Conservation (phyloP, 768 basidiomycete species). For the Russula brevipes region DNA sequence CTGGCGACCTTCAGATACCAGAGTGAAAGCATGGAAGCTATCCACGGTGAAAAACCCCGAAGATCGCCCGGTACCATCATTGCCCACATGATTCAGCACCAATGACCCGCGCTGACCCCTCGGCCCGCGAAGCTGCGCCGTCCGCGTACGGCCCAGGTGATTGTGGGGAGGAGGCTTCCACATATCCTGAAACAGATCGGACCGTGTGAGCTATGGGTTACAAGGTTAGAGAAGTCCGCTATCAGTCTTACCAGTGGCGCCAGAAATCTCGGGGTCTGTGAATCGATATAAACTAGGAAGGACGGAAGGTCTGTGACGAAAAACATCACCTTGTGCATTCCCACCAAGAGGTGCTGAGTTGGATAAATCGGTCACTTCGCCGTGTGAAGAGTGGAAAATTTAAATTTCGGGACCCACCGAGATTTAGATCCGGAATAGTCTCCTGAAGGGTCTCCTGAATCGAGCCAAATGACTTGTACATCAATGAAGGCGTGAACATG, state of each 20-base stretch:
- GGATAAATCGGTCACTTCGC: constrained; percentile 5
- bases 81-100: neutral
- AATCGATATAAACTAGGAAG: neutral
- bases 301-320: neutral
- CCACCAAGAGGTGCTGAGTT: neutral
- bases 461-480: constrained; percentile 10
- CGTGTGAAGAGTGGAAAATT: constrained; percentile 3
- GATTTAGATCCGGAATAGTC: neutral
- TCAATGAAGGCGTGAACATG: constrained; percentile 4
- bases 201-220: constrained; percentile 5
- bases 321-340: constrained; percentile 10
- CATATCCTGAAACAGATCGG: neutral
- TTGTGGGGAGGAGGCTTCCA: neutral
- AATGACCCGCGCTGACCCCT: neutral
- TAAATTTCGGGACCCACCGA: constrained; percentile 7
- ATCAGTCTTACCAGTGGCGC: constrained; percentile 15
- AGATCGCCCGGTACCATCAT: constrained; percentile 27
- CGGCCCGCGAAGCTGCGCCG: constrained; percentile 1
- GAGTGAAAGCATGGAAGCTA: constrained; percentile 8
- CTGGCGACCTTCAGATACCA: constrained; percentile 27
- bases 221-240: neutral
- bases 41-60: constrained; percentile 10
- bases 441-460: constrained; percentile 1
- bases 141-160: neutral
- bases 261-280: constrained; percentile 5